Evolutionary conservation across 306 rosid genomes (phyloP).

Genomic region (Cucurbita pepo): DNA sequence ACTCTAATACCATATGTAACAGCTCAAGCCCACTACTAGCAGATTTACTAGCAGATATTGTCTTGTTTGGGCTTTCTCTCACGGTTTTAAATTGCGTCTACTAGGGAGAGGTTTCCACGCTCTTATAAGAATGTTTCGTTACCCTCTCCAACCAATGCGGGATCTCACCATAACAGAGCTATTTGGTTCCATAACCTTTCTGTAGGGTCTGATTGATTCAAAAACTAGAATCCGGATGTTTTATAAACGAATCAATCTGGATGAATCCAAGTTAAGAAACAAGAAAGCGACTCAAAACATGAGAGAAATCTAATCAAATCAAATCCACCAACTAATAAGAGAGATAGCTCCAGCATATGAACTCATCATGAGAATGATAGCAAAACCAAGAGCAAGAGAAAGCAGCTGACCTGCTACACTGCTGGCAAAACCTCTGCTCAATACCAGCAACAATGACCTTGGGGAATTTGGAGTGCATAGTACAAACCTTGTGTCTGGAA

Average conservation of each 20-base stretch:
- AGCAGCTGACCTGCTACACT: slow-evolving; percentile 62
- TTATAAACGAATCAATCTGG: not conserved
- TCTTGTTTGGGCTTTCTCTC: too few species aligned
- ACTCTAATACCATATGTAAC: too few species aligned
- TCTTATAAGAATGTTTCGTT: too few species aligned
- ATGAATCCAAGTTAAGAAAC: not conserved
- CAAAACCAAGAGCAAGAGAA: not conserved
- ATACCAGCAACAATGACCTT: slow-evolving; percentile 56
- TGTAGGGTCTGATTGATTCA: not conserved
- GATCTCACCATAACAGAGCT: not conserved
- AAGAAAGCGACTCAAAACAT: not conserved
- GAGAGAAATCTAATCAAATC: not conserved
- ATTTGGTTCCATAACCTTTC: not conserved
- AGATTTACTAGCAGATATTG: too few species aligned
- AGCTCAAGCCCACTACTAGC: too few species aligned
- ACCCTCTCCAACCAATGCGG: too few species aligned
- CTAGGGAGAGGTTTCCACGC: too few species aligned
- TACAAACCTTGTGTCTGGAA: slow-evolving; percentile 83
- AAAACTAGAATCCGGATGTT: not conserved
- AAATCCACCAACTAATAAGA: not conserved
- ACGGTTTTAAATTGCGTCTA: too few species aligned
- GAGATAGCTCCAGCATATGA: not conserved
- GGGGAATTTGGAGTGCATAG: slow-evolving; percentile 74
- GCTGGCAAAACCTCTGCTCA: slow-evolving; percentile 91
- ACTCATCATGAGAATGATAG: not conserved